Evolutionary conservation across 805 yeast species (phyloP).

Genomic region (Saccharomycopsis sp.): DNA sequence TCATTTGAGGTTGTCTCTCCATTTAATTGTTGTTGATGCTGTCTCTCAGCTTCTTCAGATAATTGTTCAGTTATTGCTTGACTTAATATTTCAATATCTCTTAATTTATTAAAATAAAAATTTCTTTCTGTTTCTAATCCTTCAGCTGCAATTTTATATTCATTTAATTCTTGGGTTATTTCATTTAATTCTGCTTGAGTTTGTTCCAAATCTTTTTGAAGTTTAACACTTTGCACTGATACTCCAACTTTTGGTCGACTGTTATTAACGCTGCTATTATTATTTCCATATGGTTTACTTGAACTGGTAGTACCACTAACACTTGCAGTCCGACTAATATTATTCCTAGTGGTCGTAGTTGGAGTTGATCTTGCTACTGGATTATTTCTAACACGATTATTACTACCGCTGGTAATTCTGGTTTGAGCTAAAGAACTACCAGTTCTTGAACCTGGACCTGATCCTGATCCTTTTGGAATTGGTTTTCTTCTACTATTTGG

Average conservation of each 20-base stretch:
- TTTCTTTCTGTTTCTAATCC: conserved; percentile 77
- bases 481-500: conserved; percentile 51
- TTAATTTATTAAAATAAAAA: conserved; percentile 81
- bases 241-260: conserved; percentile 7
- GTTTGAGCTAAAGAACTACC: neutral
- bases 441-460: neutral
- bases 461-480: conserved; percentile 12
- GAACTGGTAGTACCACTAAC: neutral
- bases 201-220: conserved; percentile 38
- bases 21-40: conserved; percentile 24
- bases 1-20: conserved; percentile 11
- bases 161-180: conserved; percentile 46
- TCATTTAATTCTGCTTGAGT: conserved; percentile 35
- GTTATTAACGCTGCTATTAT: neutral
- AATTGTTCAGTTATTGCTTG: conserved; percentile 54
- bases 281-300: neutral
- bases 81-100: conserved; percentile 79
- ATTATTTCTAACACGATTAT: neutral
- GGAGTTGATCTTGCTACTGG: conserved; percentile 1
- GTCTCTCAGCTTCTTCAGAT: conserved; percentile 35
- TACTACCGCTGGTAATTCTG: neutral
- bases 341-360: neutral
- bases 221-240: conserved; percentile 5
- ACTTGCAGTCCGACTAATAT: neutral
- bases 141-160: conserved; percentile 52